Percentiles rank a stretch among this genome's conserved stretches.
phyloP scores from a whole-genome alignment of 768 basidiomycete species.

The Xerocomus brunneocitrinus region DNA sequence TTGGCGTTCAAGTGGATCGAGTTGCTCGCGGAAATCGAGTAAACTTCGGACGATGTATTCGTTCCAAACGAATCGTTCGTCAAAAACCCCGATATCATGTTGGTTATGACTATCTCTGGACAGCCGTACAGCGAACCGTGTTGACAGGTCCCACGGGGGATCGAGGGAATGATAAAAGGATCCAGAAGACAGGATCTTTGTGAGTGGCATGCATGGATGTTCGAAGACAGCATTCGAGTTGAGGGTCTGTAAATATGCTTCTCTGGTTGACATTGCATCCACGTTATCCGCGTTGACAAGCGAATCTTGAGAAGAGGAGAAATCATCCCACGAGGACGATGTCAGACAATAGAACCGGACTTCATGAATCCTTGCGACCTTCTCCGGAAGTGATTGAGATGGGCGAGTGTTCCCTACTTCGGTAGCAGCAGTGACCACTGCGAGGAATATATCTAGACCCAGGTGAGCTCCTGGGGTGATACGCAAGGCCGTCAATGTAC shows the following conservation, averaged over 20 bases:
- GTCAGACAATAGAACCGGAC: constrained; percentile 88
- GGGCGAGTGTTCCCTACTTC: constrained; percentile 71
- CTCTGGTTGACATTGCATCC: constrained; percentile 42
- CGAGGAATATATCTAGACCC: constrained; percentile 73
- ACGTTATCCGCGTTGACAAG: constrained; percentile 51
- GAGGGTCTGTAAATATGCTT: constrained; percentile 41
- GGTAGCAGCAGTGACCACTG: constrained; percentile 70
- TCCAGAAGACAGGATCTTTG: constrained; percentile 86
- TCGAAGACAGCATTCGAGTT: constrained; percentile 57
- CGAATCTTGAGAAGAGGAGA: constrained; percentile 48
- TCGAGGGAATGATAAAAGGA: constrained; percentile 90
- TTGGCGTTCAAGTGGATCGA: constrained; percentile 62
- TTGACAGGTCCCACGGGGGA: constrained; percentile 86
- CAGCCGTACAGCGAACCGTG: constrained; percentile 69
- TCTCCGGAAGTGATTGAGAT: constrained; percentile 52
- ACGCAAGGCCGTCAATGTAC: constrained; percentile 15
- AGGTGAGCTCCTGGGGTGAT: constrained; percentile 5
- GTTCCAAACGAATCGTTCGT: constrained; percentile 94
- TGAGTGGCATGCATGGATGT: constrained; percentile 86
- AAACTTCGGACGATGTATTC: constrained; percentile 83
- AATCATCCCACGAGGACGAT: constrained; percentile 80
- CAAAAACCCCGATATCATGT: constrained; percentile 58
- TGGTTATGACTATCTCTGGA: constrained; percentile 41
- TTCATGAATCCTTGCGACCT: constrained; percentile 79
- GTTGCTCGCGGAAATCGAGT: constrained; percentile 79